A percentile compares a stretch with the other conserved stretches of the same genome.
These are phyloP conservation scores for Aquilaria sinensis DNA, from an alignment of 345 rosid genomes.

Conservation along the genomic window DNA sequence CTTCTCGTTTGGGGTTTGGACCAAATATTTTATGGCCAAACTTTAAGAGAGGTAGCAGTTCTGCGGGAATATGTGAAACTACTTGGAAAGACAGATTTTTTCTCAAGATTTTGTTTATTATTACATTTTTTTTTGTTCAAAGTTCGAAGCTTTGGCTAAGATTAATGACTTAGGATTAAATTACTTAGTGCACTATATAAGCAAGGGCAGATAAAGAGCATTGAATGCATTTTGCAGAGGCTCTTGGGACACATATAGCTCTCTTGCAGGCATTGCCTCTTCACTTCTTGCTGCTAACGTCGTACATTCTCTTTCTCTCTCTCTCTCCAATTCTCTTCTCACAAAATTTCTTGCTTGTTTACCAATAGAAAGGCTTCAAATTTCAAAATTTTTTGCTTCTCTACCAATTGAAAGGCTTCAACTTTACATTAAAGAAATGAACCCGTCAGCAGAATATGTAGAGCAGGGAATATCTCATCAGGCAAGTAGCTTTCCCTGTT, in stretches of 20 bases:
- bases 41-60: too few relatives aligned
- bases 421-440: constrained; percentile 29
- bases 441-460: constrained; percentile 30
- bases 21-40: too few relatives aligned
- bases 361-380: background rate
- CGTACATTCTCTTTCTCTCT: constrained; percentile 28
- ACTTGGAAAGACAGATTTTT: too few relatives aligned
- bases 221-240: constrained; percentile 27
- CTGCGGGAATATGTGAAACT: too few relatives aligned
- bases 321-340: constrained; percentile 26
- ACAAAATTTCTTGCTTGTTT: background rate
- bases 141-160: background rate
- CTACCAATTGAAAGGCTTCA: background rate
- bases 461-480: constrained; percentile 48
- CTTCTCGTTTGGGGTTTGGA: too few relatives aligned
- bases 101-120: too few relatives aligned
- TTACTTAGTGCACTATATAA: background rate
- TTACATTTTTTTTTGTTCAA: too few relatives aligned
- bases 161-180: background rate
- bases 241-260: constrained; percentile 17
- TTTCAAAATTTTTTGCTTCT: background rate
- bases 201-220: constrained; percentile 20
- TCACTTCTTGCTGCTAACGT: constrained; percentile 25
- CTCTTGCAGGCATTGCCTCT: constrained; percentile 11
- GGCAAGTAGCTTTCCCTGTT: constrained; percentile 26